Evolutionary conservation across 176 grass and related monocot species (phyloP), one percentile per base, ranked within the genome.

Genomic region (Typha latifolia): DNA sequence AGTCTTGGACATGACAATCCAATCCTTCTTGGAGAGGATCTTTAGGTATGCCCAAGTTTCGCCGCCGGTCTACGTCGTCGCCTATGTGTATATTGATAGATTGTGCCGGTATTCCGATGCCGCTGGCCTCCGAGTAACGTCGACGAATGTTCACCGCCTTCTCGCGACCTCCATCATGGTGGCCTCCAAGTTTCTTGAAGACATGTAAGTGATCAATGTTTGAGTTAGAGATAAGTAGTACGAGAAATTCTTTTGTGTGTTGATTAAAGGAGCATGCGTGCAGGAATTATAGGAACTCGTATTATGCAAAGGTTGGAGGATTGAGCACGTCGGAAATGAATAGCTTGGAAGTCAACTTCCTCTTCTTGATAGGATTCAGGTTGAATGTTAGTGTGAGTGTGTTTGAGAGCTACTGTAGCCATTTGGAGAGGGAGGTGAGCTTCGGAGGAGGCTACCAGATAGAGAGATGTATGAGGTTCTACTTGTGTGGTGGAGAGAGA

Each of bases 141-240:
- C 80, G 3, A 72, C 67, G 15, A 96, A 91, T 78, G 93, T 80
- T 12, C 93, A 96, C 47, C 85, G 93, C 13, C 78, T 96, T 72
- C 93, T 96, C 34, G 82, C 86, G 0, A 61, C 75, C 12, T 74
- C 85, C 65, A 79, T 96, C 69, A 80, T 91, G 72, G 85, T 96
- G 2, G 93, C 88, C 12, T 96, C 93, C 63, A 96, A 96, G 73
- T 96, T 96, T 79, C 69, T 91, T 2, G 93, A 96, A 72, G 93
- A 96, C 66, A 29, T 78, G 84, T 78, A 70, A 71, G 79, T 78
- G 20, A 49, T 23, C 16, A 0, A 47, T 20, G 34, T 68, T 22
- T 49, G 9, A 29, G 27, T 29, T 29, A 29, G 27, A 29, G 27
- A 29, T 29, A 26, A 26, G 1, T 26, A 26, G 24, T 2, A 26